These are phyloP conservation scores for Neocucurbitaria cava DNA, from an alignment of 2,329 filamentous ascomycete genomes.

Conservation along the genomic window DNA sequence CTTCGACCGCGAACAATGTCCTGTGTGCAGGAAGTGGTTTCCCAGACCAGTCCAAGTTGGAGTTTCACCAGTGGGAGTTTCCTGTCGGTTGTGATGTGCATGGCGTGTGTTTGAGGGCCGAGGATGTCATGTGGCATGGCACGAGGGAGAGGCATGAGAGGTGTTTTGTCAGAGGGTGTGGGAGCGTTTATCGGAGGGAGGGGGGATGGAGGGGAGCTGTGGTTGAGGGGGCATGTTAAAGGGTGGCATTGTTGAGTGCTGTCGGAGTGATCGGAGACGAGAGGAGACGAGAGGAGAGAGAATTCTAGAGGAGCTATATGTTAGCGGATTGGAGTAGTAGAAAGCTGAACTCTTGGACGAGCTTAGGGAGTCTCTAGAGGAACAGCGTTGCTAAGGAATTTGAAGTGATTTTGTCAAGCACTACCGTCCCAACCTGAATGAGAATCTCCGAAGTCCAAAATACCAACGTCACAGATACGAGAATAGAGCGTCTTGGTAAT, in stretches of 20 bases:
- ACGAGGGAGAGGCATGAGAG: slow-evolving; percentile 20
- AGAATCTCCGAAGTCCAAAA: too few species aligned
- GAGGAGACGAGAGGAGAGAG: too few species aligned
- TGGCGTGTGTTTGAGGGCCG: slow-evolving; percentile 21
- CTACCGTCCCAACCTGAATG: too few species aligned
- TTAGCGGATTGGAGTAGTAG: too few species aligned
- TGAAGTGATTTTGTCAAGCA: too few species aligned
- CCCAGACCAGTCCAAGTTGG: slow-evolving; percentile 14
- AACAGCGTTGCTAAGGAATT: too few species aligned
- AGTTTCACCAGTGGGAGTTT: slow-evolving; percentile 18
- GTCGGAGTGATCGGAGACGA: neutral
- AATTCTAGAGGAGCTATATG: too few species aligned
- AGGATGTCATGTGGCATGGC: slow-evolving; percentile 24
- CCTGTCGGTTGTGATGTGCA: slow-evolving; percentile 25
- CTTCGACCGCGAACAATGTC: slow-evolving; percentile 29
- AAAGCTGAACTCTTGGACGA: too few species aligned
- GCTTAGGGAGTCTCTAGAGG: too few species aligned
- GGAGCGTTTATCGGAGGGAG: slow-evolving; percentile 21
- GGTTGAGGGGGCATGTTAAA: slow-evolving; percentile 22
- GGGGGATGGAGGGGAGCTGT: slow-evolving; percentile 20
- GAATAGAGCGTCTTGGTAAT: neutral
- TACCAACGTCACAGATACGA: neutral
- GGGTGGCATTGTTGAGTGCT: slow-evolving; percentile 11
- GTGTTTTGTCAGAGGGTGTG: slow-evolving; percentile 31
- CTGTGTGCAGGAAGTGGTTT: slow-evolving; percentile 23